Evolutionary conservation across 78 protist genomes (phyloP).

Genomic region (Dictyostelium purpureum): DNA sequence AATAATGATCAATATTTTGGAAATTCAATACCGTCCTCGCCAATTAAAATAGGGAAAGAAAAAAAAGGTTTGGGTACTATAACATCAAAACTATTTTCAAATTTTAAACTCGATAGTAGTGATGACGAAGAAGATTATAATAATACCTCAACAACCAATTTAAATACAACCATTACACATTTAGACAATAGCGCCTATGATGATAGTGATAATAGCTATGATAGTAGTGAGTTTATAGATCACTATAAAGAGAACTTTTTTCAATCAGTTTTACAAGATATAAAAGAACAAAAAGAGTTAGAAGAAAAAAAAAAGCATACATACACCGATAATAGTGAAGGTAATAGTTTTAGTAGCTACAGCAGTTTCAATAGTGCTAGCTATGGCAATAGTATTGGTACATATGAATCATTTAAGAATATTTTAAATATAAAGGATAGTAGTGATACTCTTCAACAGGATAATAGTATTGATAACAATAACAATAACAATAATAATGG

Average conservation of each 20-base stretch:
- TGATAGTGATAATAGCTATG: not conserved
- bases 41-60: not conserved
- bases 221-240: not conserved
- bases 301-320: not conserved
- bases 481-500: not conserved
- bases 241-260: slow-evolving; percentile 2
- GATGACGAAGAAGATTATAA: not conserved
- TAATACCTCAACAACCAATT: not conserved
- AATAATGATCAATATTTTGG: not conserved
- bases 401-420: too few relatives aligned
- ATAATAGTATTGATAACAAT: not conserved
- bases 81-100: not conserved
- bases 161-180: not conserved
- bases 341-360: not conserved
- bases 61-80: not conserved
- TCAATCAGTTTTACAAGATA: not conserved
- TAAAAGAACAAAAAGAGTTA: not conserved
- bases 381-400: too few relatives aligned
- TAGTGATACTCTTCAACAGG: too few relatives aligned
- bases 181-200: not conserved
- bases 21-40: not conserved
- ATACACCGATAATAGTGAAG: not conserved
- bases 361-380: not conserved
- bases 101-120: not conserved
- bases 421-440: too few relatives aligned